phyloP scores from a whole-genome alignment of 768 basidiomycete species.

The Porpolomopsis calyptriformis region DNA sequence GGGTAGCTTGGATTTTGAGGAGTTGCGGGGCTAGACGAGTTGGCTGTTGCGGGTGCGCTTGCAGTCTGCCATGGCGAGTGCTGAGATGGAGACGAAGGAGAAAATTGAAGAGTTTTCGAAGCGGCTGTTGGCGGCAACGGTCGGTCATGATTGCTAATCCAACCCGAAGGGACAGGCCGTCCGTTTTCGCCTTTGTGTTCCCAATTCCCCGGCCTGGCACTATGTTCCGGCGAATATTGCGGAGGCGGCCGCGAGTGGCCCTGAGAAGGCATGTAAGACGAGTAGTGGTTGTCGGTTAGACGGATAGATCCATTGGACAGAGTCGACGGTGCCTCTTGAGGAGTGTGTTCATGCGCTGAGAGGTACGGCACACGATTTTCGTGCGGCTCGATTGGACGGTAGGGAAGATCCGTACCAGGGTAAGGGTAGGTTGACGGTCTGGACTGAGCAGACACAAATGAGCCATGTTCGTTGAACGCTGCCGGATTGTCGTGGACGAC shows the following conservation, averaged over 20 bases:
- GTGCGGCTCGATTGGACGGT: slow-evolving; percentile 1
- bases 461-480: not conserved
- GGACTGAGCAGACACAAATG: not conserved
- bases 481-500: not conserved
- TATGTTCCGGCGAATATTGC: slow-evolving; percentile 6
- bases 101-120: slow-evolving; percentile 9
- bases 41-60: slow-evolving; percentile 3
- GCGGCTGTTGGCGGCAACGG: slow-evolving; percentile 3
- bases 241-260: slow-evolving; percentile 6
- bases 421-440: slow-evolving; percentile 5
- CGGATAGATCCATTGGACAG: slow-evolving; percentile 1
- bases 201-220: slow-evolving; percentile 7
- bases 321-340: not conserved
- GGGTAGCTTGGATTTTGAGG: slow-evolving; percentile 17
- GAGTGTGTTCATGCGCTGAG: not conserved
- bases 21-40: not conserved
- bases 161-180: not conserved
- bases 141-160: slow-evolving; percentile 1
- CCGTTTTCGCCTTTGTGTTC: slow-evolving; percentile 6
- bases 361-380: not conserved
- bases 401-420: not conserved
- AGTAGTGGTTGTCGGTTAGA: slow-evolving; percentile 5
- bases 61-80: slow-evolving; percentile 1
- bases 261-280: not conserved
- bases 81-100: slow-evolving; percentile 2